Evolutionary conservation across 2,329 filamentous ascomycete species (phyloP), one percentile per base, ranked within the genome.

Genomic region (Hypoxylon sp.): DNA sequence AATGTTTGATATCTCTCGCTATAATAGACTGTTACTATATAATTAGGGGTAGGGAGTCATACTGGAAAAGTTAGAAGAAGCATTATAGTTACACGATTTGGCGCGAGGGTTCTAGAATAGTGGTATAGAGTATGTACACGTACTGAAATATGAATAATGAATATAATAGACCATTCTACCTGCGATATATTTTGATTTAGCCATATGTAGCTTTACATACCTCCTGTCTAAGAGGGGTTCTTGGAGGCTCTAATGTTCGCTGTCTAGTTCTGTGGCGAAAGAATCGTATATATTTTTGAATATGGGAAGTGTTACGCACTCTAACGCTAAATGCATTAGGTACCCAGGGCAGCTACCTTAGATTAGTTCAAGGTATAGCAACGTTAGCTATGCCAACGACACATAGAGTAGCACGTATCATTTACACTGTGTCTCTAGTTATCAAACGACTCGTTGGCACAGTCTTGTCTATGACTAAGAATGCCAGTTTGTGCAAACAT

Each of bases 401-500:
- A 23, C 25, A 28, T 13, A 46, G 5, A n/a, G 23, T 46, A 14
- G 7, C 7, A 46, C 5, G 34, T 38, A 38, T 36, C 14, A 36
- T 6, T 38, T 38, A 38, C 13, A 38, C 34, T 5, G 5, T 14
- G 5, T n/a, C 14, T 43, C n/a, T 9, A 43, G 38, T 10, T 13
- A 43, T 21, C 38, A 43, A 43, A 19, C 38, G 3, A 21, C 9
- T 21, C 9, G 38, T 11, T 21, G 38, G 17, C 38, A 43, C 17
- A 19, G 5, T 38, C 5, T 3, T 19, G 17, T 43, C 38, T 43
- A 43, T 14, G 7, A 34, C 28, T 14, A 34, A 51, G n/a, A 51
- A 17, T 43, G 14, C 36, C 17, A 28, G 34, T 45, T 45, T 45
- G 36, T 25, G 21, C 52, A 55, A 55, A 55, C 52, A 55, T 43